phyloP scores from a whole-genome alignment of 306 rosid genomes.

The Comarum palustre region DNA sequence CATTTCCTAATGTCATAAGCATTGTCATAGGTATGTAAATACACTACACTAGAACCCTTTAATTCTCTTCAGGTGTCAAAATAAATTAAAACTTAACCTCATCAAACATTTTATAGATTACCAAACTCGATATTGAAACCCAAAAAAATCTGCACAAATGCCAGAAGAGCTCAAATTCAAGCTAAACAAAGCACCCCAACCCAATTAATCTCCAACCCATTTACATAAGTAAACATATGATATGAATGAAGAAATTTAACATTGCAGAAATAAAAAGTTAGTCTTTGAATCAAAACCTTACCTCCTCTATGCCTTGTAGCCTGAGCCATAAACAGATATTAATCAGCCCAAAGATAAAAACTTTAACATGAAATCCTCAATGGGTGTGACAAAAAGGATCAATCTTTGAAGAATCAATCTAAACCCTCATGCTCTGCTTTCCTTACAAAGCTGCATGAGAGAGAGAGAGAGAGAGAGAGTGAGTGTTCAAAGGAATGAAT shows the following conservation, averaged over 20 bases:
- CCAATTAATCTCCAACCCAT: constrained; percentile 35
- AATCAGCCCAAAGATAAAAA: constrained; percentile 37
- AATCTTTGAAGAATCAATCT: constrained; percentile 28
- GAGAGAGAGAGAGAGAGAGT: constrained; percentile 39
- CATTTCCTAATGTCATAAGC: constrained; percentile 21
- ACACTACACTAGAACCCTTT: constrained; percentile 16
- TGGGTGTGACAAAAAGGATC: constrained; percentile 23
- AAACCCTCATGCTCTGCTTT: constrained; percentile 44
- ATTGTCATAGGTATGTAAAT: constrained; percentile 17
- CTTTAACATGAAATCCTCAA: constrained; percentile 32
- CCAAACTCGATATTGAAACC: constrained; percentile 16
- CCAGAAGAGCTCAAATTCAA: constrained; percentile 34
- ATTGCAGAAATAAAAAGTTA: constrained; percentile 19
- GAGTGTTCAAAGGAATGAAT: constrained; percentile 27
- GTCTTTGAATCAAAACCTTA: constrained; percentile 33
- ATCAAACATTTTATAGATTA: constrained; percentile 24
- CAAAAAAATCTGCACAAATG: constrained; percentile 27
- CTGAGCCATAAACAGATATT: constrained; percentile 44
- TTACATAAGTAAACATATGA: constrained; percentile 22
- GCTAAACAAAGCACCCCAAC: constrained; percentile 12
- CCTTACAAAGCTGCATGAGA: constrained; percentile 51
- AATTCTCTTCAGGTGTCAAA: constrained; percentile 7
- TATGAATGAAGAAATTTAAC: not conserved
- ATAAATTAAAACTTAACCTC: constrained; percentile 12
- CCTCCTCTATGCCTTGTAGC: constrained; percentile 47